Percentiles rank a stretch among this genome's conserved stretches.
phyloP scores from a whole-genome alignment of 208 protist genomes.

The Plasmodiophora brassicae region DNA sequence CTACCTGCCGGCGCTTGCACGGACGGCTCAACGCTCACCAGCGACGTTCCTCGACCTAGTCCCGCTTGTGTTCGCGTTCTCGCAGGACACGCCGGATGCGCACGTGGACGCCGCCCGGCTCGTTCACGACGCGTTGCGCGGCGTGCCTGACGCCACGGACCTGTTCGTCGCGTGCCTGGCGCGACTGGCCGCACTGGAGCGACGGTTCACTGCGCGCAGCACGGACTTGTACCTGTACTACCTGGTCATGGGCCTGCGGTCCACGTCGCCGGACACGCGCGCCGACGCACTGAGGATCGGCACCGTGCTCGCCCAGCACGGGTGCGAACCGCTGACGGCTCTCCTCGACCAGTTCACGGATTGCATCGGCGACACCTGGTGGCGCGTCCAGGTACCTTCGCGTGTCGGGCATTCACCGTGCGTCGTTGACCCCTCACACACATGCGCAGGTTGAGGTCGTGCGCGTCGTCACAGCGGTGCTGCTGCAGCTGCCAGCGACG shows the following conservation, averaged over 20 bases:
- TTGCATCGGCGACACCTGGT: not conserved
- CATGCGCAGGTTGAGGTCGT: not conserved
- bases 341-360: not conserved
- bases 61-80: not conserved
- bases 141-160: not conserved
- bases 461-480: not conserved
- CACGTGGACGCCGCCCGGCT: not conserved
- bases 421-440: too few relatives aligned
- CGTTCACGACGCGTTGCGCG: conserved; percentile 20
- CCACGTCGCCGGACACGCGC: not conserved
- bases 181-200: not conserved
- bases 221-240: not conserved
- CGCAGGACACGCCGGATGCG: not conserved
- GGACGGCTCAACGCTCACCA: not conserved
- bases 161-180: not conserved
- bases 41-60: not conserved
- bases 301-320: not conserved
- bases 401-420: too few relatives aligned
- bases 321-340: not conserved
- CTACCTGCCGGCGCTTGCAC: not conserved
- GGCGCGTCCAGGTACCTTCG: too few relatives aligned
- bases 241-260: not conserved
- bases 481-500: not conserved
- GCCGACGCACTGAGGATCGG: not conserved
- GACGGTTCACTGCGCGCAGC: not conserved